Evolutionary conservation across 495 filamentous ascomycete genomes (phyloP).

Genomic region (Venustampulla echinocandica): DNA sequence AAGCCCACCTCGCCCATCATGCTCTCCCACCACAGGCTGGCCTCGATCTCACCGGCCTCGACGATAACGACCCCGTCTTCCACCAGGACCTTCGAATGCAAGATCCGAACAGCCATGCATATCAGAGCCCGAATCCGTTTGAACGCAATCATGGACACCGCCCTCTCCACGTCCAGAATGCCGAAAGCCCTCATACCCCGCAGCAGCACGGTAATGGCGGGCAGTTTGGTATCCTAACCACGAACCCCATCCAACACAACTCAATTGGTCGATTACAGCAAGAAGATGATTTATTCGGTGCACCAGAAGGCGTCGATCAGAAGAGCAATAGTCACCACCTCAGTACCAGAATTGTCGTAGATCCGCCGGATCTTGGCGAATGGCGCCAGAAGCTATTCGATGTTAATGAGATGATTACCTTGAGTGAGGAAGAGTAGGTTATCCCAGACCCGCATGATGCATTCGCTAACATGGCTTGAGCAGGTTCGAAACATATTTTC

Average conservation of each 20-base stretch:
- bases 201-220: conserved; percentile 27
- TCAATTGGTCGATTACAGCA: conserved; percentile 29
- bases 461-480: conserved; percentile 13
- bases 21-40: conserved; percentile 31
- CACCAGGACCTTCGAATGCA: conserved; percentile 33
- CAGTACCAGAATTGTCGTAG: conserved; percentile 48
- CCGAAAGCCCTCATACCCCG: conserved; percentile 26
- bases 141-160: conserved; percentile 27
- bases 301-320: conserved; percentile 28
- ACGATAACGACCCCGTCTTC: conserved; percentile 26
- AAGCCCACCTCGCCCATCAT: conserved; percentile 21
- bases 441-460: neutral
- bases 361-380: conserved; percentile 59
- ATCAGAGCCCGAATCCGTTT: conserved; percentile 28
- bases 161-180: conserved; percentile 21
- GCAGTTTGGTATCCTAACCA: conserved; percentile 40
- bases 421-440: conserved; percentile 73
- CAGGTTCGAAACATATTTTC: conserved; percentile 83
- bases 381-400: conserved; percentile 75
- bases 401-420: conserved; percentile 61
- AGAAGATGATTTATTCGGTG: conserved; percentile 27
- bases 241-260: conserved; percentile 29
- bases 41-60: conserved; percentile 30
- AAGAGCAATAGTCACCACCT: conserved; percentile 45
- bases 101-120: conserved; percentile 28